These are phyloP conservation scores for Ceratocystis variospora DNA, from an alignment of 2,329 filamentous ascomycete genomes.

Conservation along the genomic window DNA sequence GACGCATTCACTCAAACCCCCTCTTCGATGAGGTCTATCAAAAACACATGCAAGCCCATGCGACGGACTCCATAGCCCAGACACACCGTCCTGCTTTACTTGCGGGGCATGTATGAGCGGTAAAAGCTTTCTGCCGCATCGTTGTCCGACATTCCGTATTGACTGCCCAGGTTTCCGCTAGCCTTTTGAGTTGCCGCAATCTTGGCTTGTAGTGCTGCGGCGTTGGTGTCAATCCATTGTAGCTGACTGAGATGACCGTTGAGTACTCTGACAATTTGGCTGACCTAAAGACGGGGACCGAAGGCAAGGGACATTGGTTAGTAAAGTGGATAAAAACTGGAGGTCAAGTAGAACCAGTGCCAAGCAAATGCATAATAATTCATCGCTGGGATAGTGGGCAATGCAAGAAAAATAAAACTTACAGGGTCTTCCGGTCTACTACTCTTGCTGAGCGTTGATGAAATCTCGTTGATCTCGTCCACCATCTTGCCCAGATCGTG, in stretches of 20 bases:
- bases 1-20: not conserved
- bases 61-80: not conserved
- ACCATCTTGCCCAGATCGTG: conserved; percentile 92
- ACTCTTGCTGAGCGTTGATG: conserved; percentile 76
- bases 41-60: not conserved
- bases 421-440: conserved; percentile 79
- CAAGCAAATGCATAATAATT: no score
- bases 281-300: conserved; percentile 44
- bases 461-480: conserved; percentile 90
- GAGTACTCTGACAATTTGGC: conserved; percentile 87
- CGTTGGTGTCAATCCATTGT: conserved; percentile 83
- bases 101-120: conserved; percentile 67
- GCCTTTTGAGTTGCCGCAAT: conserved; percentile 71
- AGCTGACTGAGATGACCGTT: conserved; percentile 86
- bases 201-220: conserved; percentile 67
- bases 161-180: conserved; percentile 45
- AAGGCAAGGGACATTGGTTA: conserved; percentile 10
- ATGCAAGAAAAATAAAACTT: conserved; percentile 29
- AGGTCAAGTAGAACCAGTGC: not conserved
- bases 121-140: conserved; percentile 82
- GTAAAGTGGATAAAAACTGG: not conserved
- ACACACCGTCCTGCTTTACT: conserved; percentile 30
- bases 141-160: conserved; percentile 46
- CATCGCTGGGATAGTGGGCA: no score
- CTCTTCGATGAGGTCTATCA: not conserved